Conservation (phyloP, 176 grass and related monocot species). For the Tillandsia leiboldiana region DNA sequence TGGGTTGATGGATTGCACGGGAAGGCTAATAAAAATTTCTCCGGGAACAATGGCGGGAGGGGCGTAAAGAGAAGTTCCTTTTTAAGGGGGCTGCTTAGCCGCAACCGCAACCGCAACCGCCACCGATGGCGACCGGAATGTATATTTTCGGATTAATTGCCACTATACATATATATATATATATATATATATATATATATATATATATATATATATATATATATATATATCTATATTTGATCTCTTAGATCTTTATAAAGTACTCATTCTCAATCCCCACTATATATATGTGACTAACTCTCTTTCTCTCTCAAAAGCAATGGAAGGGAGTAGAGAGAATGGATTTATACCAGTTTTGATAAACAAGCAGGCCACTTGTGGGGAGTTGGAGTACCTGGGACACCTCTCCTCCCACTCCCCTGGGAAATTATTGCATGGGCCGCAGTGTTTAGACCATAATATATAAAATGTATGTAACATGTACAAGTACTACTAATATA, state of each 20-base stretch:
- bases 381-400: slow-evolving; percentile 23
- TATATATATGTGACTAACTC: not conserved
- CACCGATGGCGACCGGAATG: slow-evolving; percentile 51
- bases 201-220: too few relatives aligned
- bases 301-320: not conserved
- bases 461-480: too few relatives aligned
- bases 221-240: too few relatives aligned
- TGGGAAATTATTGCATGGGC: too few relatives aligned
- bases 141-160: not conserved
- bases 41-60: slow-evolving; percentile 31
- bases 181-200: too few relatives aligned
- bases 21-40: slow-evolving; percentile 40
- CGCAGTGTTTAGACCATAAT: too few relatives aligned
- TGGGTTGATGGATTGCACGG: slow-evolving; percentile 76
- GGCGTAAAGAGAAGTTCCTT: slow-evolving; percentile 37
- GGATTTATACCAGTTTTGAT: slow-evolving; percentile 25
- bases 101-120: slow-evolving; percentile 25
- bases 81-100: slow-evolving; percentile 61
- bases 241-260: too few relatives aligned
- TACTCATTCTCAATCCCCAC: too few relatives aligned
- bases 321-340: slow-evolving; percentile 18
- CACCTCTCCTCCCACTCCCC: slow-evolving; percentile 19
- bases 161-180: too few relatives aligned
- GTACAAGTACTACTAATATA: too few relatives aligned
- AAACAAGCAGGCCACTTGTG: slow-evolving; percentile 25